Evolutionary conservation across 345 rosid species (phyloP).

Genomic region (Cardamine chenopodiifolia): DNA sequence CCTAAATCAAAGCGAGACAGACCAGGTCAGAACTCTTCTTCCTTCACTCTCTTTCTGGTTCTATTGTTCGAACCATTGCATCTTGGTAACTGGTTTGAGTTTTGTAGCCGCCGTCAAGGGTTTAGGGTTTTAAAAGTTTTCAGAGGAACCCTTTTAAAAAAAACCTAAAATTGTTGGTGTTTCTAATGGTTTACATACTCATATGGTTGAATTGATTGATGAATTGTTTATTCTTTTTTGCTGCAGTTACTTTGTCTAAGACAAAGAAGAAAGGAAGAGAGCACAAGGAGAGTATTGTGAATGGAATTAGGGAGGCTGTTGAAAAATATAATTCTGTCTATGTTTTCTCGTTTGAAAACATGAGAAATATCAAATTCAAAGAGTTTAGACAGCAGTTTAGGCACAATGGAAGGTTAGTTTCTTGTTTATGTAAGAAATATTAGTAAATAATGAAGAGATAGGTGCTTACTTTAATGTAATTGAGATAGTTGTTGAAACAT

Average conservation of each 20-base stretch:
- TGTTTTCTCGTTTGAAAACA: slow-evolving; percentile 90
- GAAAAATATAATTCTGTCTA: slow-evolving; percentile 63
- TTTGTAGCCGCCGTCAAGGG: slow-evolving; percentile 41
- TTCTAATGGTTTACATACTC: not conserved
- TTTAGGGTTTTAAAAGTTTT: slow-evolving; percentile 15
- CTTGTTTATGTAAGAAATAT: not conserved
- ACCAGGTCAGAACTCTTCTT: slow-evolving; percentile 51
- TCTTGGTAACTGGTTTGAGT: not conserved
- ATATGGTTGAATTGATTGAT: not conserved
- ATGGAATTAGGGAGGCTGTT: slow-evolving; percentile 69
- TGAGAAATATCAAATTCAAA: slow-evolving; percentile 93
- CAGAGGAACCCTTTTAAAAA: slow-evolving; percentile 10
- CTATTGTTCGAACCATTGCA: not conserved
- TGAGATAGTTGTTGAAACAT: not conserved
- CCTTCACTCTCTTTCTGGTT: not conserved
- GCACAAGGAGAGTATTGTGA: slow-evolving; percentile 73
- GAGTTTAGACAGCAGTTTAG: slow-evolving; percentile 91
- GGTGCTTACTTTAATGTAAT: not conserved
- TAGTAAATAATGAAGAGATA: not conserved
- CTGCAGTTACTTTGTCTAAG: slow-evolving; percentile 85
- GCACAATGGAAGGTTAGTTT: slow-evolving; percentile 64
- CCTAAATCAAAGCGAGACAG: slow-evolving; percentile 94
- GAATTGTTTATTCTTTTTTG: not conserved
- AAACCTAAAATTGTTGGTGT: not conserved
- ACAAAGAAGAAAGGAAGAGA: slow-evolving; percentile 96